phyloP scores from a whole-genome alignment of 2,329 filamentous ascomycete genomes.

The Penicillium italicum region DNA sequence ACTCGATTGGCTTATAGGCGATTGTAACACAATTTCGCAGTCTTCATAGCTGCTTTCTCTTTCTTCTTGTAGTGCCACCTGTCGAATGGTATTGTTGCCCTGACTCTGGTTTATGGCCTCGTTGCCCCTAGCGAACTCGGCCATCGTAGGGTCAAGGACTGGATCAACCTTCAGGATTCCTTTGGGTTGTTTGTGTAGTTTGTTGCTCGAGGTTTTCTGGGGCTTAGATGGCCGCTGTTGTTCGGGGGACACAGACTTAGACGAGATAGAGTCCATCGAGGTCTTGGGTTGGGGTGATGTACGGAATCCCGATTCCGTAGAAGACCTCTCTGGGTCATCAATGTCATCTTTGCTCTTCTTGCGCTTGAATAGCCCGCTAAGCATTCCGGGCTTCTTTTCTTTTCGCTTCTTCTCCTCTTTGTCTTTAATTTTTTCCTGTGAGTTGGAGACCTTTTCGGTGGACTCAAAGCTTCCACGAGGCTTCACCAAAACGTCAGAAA shows the following conservation, averaged over 20 bases:
- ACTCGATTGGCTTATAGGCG: slow-evolving; percentile 21
- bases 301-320: slow-evolving; percentile 53
- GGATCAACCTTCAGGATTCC: slow-evolving; percentile 42
- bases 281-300: slow-evolving; percentile 45
- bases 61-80: slow-evolving; percentile 32
- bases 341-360: slow-evolving; percentile 53
- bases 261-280: slow-evolving; percentile 42
- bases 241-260: slow-evolving; percentile 27
- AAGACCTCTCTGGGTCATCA: slow-evolving; percentile 57
- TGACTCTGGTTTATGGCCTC: slow-evolving; percentile 15
- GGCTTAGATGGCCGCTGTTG: slow-evolving; percentile 31
- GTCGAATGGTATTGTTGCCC: slow-evolving; percentile 32
- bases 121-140: slow-evolving; percentile 26
- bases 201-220: slow-evolving; percentile 58
- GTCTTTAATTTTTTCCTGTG: slow-evolving; percentile 64
- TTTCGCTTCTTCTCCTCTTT: slow-evolving; percentile 76
- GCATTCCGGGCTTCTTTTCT: slow-evolving; percentile 67
- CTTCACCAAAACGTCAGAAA: slow-evolving; percentile 36
- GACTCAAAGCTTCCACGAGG: slow-evolving; percentile 69
- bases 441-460: slow-evolving; percentile 64
- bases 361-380: slow-evolving; percentile 65
- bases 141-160: slow-evolving; percentile 28
- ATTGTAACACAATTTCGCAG: slow-evolving; percentile 18
- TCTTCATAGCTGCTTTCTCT: slow-evolving; percentile 23
- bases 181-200: slow-evolving; percentile 68